These are phyloP conservation scores for Phylloporus sp. DNA, from an alignment of 1,284 basidiomycete genomes.

Conservation along the genomic window DNA sequence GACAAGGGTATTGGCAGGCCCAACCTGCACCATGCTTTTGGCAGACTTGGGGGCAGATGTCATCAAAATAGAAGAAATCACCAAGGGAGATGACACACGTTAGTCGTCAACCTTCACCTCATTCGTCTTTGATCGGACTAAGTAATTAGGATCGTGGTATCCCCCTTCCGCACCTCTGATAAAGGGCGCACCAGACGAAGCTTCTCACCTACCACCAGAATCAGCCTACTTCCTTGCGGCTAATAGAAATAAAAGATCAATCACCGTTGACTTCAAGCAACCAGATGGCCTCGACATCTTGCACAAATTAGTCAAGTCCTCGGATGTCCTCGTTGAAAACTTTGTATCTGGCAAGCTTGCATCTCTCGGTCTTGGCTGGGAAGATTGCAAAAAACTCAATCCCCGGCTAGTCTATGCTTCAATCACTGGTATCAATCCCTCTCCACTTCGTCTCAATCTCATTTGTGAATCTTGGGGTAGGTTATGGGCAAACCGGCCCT, in stretches of 20 bases:
- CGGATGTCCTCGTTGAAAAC: constrained; percentile 92
- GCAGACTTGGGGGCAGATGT: constrained; percentile 92
- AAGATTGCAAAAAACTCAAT: constrained; percentile 83
- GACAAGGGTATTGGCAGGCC: constrained; percentile 89
- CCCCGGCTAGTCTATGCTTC: constrained; percentile 88
- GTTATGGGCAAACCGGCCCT: constrained; percentile 94
- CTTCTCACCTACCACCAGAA: constrained; percentile 83
- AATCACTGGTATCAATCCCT: constrained; percentile 69
- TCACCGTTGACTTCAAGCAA: constrained; percentile 89
- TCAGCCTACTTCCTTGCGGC: constrained; percentile 92
- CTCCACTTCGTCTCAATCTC: constrained; percentile 4
- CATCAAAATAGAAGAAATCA: constrained; percentile 87
- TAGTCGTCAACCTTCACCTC: constrained; percentile 34
- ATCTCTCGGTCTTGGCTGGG: constrained; percentile 86
- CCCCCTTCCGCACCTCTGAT: constrained; percentile 78
- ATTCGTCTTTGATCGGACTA: constrained; percentile 18
- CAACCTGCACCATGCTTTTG: constrained; percentile 89
- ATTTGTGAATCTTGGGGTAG: constrained; percentile 48
- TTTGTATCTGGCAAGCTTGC: constrained; percentile 86
- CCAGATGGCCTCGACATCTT: constrained; percentile 82
- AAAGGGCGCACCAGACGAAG: constrained; percentile 55
- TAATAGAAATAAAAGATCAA: constrained; percentile 90
- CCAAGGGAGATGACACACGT: constrained; percentile 91
- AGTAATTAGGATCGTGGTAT: constrained; percentile 72
- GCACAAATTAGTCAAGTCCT: constrained; percentile 73